A percentile compares a stretch with the other conserved stretches of the same genome.
Evolutionary conservation across 305 asterid species (phyloP).

Genomic region (Fraxinus sp.): DNA sequence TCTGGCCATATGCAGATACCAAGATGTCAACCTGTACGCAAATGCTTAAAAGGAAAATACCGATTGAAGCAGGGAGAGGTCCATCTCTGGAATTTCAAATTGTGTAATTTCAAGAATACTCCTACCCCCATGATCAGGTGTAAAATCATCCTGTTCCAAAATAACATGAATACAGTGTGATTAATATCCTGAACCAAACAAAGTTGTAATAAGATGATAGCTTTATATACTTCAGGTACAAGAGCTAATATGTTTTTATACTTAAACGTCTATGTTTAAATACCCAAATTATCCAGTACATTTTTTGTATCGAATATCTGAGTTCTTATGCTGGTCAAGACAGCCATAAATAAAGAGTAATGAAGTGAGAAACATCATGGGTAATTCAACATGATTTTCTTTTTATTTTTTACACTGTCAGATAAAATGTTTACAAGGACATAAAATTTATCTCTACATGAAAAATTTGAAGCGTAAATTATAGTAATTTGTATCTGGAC

Average conservation of each 20-base stretch:
- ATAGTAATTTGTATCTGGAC: slow-evolving; percentile 16
- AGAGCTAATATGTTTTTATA: slow-evolving; percentile 15
- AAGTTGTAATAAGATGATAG: slow-evolving; percentile 14
- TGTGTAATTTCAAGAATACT: slow-evolving; percentile 39
- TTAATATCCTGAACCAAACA: slow-evolving; percentile 20
- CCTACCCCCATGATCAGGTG: slow-evolving; percentile 32
- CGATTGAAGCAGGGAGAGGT: slow-evolving; percentile 39
- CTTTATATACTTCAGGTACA: not conserved
- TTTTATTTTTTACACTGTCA: slow-evolving; percentile 1
- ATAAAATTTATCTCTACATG: not conserved
- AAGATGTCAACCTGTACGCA: slow-evolving; percentile 20
- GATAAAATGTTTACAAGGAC: not conserved
- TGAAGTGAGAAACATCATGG: not conserved
- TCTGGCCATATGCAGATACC: slow-evolving; percentile 7
- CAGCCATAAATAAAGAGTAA: slow-evolving; percentile 12
- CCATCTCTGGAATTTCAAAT: slow-evolving; percentile 76
- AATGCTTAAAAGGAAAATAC: slow-evolving; percentile 36
- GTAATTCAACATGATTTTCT: not conserved
- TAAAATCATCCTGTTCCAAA: slow-evolving; percentile 46
- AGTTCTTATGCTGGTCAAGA: slow-evolving; percentile 30
- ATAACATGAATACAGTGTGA: slow-evolving; percentile 17
- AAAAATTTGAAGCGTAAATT: not conserved
- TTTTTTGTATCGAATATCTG: slow-evolving; percentile 27
- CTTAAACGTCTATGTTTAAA: slow-evolving; percentile 29
- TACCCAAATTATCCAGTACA: slow-evolving; percentile 27